Percentiles rank a stretch among this genome's conserved stretches.
These are phyloP conservation scores for Brassica balearica DNA, from an alignment of 441 rosid species.

Conservation along the genomic window DNA sequence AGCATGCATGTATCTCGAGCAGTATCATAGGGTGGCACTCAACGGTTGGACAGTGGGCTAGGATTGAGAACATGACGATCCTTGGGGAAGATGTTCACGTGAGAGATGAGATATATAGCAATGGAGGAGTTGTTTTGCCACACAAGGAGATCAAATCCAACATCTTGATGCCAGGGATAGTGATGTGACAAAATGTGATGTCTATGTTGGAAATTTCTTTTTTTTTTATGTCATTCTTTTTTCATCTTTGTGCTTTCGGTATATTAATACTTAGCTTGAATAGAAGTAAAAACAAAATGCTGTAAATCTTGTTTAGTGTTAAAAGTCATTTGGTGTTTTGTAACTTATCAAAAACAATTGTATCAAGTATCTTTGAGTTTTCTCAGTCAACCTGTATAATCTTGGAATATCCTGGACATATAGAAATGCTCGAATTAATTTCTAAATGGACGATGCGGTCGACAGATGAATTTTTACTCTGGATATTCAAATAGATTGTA, in stretches of 20 bases:
- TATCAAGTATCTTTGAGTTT: too few relatives aligned
- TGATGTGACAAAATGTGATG: conserved; percentile 59
- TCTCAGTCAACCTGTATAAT: too few relatives aligned
- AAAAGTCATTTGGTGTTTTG: conserved; percentile 32
- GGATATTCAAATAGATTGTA: too few relatives aligned
- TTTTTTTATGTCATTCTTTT: not conserved
- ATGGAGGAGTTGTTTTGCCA: conserved; percentile 92
- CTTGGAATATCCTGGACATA: too few relatives aligned
- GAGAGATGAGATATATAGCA: conserved; percentile 91
- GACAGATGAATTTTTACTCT: too few relatives aligned
- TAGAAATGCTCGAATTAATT: too few relatives aligned
- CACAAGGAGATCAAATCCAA: conserved; percentile 93
- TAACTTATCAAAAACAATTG: conserved; percentile 12
- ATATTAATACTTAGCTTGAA: conserved; percentile 34
- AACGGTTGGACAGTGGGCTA: conserved; percentile 92
- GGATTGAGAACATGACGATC: conserved; percentile 65
- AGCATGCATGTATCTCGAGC: too few relatives aligned
- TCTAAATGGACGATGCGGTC: too few relatives aligned
- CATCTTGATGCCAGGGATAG: conserved; percentile 95
- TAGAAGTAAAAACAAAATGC: conserved; percentile 19
- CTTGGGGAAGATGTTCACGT: conserved; percentile 76
- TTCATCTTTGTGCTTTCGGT: not conserved
- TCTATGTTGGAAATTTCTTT: conserved; percentile 4
- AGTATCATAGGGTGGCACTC: conserved; percentile 86
- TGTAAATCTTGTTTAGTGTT: conserved; percentile 28